Evolutionary conservation across 257 asterid species (phyloP).

Genomic region (Eustoma russellianum): DNA sequence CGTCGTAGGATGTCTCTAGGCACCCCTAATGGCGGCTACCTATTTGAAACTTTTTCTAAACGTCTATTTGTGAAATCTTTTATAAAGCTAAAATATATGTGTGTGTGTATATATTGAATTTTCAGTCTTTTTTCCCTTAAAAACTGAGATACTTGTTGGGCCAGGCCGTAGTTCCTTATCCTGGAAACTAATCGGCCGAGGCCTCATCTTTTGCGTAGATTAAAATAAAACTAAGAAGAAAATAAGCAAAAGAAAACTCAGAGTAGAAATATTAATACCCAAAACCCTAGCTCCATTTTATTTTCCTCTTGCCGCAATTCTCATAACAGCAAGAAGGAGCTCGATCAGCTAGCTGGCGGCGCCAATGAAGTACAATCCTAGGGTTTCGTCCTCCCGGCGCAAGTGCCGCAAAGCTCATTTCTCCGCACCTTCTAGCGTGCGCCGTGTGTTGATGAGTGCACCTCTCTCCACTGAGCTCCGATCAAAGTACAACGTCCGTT

Average conservation of each 20-base stretch:
- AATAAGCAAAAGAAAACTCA: neutral
- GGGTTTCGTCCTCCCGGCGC: constrained; percentile 78
- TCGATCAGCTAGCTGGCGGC: constrained; percentile 16
- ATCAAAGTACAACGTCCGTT: constrained; percentile 60
- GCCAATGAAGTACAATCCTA: constrained; percentile 65
- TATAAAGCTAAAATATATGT: too few species aligned
- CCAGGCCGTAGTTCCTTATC: too few species aligned
- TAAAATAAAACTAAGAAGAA: too few species aligned
- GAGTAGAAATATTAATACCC: neutral
- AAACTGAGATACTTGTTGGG: too few species aligned
- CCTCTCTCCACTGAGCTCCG: constrained; percentile 59
- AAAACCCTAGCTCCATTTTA: constrained; percentile 11
- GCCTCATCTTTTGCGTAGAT: too few species aligned
- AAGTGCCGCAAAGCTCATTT: constrained; percentile 85
- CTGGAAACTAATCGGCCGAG: too few species aligned
- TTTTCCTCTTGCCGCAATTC: neutral
- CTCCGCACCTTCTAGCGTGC: constrained; percentile 83
- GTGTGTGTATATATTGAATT: too few species aligned
- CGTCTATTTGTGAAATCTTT: too few species aligned
- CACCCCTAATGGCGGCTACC: too few species aligned
- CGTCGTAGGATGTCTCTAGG: too few species aligned
- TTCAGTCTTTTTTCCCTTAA: too few species aligned
- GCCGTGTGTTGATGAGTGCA: constrained; percentile 80
- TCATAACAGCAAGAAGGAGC: neutral
- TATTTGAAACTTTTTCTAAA: too few species aligned